phyloP scores from a whole-genome alignment of 164 flowering plant genomes.

The Sedum album region DNA sequence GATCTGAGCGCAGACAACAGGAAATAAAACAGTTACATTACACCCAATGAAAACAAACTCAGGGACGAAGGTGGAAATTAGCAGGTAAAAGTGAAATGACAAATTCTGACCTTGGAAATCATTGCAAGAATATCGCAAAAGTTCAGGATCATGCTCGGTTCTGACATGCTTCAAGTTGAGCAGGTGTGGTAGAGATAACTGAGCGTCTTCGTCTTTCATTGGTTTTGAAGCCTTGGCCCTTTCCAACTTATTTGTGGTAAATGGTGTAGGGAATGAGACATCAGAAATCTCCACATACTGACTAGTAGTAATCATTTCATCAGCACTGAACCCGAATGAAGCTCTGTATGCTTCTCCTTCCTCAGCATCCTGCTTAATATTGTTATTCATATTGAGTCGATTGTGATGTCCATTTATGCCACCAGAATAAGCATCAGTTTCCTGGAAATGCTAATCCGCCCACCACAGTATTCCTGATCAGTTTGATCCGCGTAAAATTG shows the following conservation, averaged over 20 bases:
- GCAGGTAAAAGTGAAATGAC: background rate
- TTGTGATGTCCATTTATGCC: constrained; percentile 58
- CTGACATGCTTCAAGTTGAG: constrained; percentile 20
- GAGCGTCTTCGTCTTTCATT: constrained; percentile 12
- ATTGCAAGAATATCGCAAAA: constrained; percentile 19
- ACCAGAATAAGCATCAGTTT: constrained; percentile 55
- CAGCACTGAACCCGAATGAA: constrained; percentile 98
- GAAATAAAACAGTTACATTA: background rate
- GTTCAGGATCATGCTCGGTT: constrained; percentile 10
- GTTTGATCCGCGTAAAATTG: constrained; percentile 80
- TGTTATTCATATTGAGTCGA: constrained; percentile 31
- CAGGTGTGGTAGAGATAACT: constrained; percentile 16
- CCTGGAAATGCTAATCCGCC: constrained; percentile 82
- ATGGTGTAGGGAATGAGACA: constrained; percentile 45
- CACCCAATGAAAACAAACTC: too few relatives aligned
- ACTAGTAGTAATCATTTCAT: constrained; percentile 69
- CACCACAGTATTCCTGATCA: constrained; percentile 58
- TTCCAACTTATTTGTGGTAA: background rate
- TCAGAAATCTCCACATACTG: constrained; percentile 83
- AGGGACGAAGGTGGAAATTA: background rate
- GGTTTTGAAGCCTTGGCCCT: background rate
- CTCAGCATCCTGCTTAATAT: constrained; percentile 74
- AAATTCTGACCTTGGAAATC: constrained; percentile 34
- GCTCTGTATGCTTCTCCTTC: constrained; percentile 95
- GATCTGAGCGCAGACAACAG: constrained; percentile 23